These are phyloP conservation scores for Phialophora verrucosa DNA, from an alignment of 2,329 filamentous ascomycete species.

Conservation along the genomic window DNA sequence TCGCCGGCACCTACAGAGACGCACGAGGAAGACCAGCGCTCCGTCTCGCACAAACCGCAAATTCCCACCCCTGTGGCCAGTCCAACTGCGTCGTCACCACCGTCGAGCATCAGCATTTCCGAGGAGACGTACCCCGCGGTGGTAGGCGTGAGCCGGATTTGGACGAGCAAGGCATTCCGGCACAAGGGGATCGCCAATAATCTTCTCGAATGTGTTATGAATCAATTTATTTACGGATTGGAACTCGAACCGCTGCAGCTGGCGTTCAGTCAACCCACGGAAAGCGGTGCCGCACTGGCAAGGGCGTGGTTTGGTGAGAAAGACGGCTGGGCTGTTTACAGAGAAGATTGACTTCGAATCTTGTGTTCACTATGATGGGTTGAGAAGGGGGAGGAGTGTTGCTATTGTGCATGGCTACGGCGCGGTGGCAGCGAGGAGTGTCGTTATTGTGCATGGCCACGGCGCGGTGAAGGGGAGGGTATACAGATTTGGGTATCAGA, in stretches of 20 bases:
- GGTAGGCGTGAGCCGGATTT: conserved; percentile 69
- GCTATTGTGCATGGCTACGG: neutral
- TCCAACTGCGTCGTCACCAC: conserved; percentile 37
- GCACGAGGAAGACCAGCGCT: conserved; percentile 28
- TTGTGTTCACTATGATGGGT: conserved; percentile 12
- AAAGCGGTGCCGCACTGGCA: conserved; percentile 63
- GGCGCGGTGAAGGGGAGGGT: conserved; percentile 1
- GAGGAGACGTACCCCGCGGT: conserved; percentile 54
- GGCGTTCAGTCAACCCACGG: conserved; percentile 71
- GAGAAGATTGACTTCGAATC: conserved; percentile 46
- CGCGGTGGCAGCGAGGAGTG: neutral
- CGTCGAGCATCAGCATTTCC: conserved; percentile 55
- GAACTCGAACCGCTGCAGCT: conserved; percentile 61
- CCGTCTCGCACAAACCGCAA: conserved; percentile 24
- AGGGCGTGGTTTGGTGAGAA: conserved; percentile 62
- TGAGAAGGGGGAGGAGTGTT: neutral
- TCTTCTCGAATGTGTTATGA: conserved; percentile 62
- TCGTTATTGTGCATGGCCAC: neutral
- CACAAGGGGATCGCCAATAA: conserved; percentile 63
- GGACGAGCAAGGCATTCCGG: conserved; percentile 64
- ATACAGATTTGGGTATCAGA: conserved; percentile 10
- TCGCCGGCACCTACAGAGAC: conserved; percentile 29
- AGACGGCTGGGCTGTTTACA: conserved; percentile 66
- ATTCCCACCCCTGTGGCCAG: conserved; percentile 33
- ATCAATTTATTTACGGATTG: conserved; percentile 62